Evolutionary conservation across 495 filamentous ascomycete species (phyloP).

Genomic region (Xylaria bambusicola): DNA sequence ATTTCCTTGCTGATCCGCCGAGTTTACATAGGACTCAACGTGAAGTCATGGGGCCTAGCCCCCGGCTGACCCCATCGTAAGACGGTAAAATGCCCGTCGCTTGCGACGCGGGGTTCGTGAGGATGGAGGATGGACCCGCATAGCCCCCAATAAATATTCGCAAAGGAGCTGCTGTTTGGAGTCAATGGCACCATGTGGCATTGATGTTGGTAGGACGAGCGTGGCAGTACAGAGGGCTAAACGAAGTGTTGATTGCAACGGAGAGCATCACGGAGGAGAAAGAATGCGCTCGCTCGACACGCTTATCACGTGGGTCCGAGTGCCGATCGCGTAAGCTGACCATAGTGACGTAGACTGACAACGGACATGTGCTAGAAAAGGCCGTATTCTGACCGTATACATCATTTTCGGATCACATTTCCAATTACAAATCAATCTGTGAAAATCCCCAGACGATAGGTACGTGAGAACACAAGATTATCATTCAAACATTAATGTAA

Average conservation of each 20-base stretch:
- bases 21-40: not conserved
- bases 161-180: not conserved
- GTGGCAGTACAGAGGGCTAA: too few species aligned
- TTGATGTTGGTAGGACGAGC: not conserved
- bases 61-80: conserved; percentile 3
- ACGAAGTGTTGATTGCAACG: too few species aligned
- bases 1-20: not conserved
- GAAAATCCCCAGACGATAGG: not conserved
- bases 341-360: not conserved
- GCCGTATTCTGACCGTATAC: too few species aligned
- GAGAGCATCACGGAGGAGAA: too few species aligned
- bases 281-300: too few species aligned
- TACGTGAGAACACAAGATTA: not conserved
- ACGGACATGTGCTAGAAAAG: too few species aligned
- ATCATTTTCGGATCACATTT: too few species aligned
- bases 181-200: not conserved
- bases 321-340: not conserved
- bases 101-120: conserved; percentile 6
- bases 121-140: not conserved
- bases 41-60: not conserved
- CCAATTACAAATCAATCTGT: too few species aligned
- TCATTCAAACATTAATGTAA: not conserved
- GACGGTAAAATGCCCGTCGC: not conserved
- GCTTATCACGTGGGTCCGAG: too few species aligned
- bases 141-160: not conserved